phyloP scores from a whole-genome alignment of 306 rosid genomes.

The Acacia melanoxylon region DNA sequence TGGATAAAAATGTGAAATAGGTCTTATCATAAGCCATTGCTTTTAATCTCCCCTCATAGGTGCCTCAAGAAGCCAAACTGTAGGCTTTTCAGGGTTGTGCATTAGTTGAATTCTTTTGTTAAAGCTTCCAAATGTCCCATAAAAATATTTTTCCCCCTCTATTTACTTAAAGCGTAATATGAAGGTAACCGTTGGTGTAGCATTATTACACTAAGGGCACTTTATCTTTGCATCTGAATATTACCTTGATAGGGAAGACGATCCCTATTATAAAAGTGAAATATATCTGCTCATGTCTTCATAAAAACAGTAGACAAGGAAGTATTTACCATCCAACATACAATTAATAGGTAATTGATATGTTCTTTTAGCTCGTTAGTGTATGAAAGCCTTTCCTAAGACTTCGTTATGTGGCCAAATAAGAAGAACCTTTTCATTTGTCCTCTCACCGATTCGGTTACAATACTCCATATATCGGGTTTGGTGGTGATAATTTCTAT shows the following conservation, averaged over 20 bases:
- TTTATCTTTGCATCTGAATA: background rate
- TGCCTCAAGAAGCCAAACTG: background rate
- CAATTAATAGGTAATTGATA: background rate
- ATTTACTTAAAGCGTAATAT: background rate
- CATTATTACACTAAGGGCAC: background rate
- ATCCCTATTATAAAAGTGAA: background rate
- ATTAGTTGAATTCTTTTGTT: background rate
- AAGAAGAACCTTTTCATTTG: constrained; percentile 19
- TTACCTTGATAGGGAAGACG: background rate
- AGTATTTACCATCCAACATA: background rate
- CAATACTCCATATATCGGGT: constrained; percentile 48
- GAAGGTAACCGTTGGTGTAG: background rate
- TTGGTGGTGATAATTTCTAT: constrained; percentile 74
- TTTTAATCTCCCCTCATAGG: background rate
- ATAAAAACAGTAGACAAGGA: background rate
- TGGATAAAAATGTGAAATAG: too few species aligned
- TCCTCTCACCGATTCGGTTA: background rate
- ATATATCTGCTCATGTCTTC: background rate
- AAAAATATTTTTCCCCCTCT: background rate
- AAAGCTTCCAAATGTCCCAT: background rate
- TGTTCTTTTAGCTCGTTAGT: background rate
- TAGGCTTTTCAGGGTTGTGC: background rate
- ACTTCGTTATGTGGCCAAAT: background rate
- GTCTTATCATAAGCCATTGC: background rate
- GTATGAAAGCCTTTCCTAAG: background rate